phyloP scores from a whole-genome alignment of 441 rosid genomes.

The Adansonia gregorii region DNA sequence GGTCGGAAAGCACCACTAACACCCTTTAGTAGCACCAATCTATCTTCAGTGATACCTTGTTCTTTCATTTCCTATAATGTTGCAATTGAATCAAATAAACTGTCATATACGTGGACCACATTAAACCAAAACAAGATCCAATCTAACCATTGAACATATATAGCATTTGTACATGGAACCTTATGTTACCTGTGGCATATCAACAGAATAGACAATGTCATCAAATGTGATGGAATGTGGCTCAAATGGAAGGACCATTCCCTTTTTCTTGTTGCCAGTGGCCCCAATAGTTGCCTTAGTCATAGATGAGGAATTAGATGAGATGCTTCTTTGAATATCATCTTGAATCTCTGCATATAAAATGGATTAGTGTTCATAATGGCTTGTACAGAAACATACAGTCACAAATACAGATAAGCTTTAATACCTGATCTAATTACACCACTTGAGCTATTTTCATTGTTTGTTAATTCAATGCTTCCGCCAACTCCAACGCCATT shows the following conservation, averaged over 20 bases:
- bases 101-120: background rate
- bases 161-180: constrained; percentile 34
- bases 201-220: constrained; percentile 36
- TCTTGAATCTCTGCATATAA: constrained; percentile 54
- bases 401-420: background rate
- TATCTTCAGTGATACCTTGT: constrained; percentile 61
- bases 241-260: constrained; percentile 81
- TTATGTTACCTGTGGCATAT: constrained; percentile 86
- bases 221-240: constrained; percentile 77
- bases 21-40: constrained; percentile 63
- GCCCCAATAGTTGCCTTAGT: constrained; percentile 13
- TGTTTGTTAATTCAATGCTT: constrained; percentile 40
- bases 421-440: constrained; percentile 31
- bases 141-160: background rate
- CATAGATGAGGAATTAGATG: constrained; percentile 19
- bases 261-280: constrained; percentile 31
- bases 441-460: background rate
- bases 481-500: constrained; percentile 31
- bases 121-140: background rate
- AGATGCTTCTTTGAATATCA: constrained; percentile 17
- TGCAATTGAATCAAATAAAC: constrained; percentile 1
- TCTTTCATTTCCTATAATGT: constrained; percentile 58
- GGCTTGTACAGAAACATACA: background rate
- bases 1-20: constrained; percentile 90
- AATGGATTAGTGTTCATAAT: constrained; percentile 60